phyloP scores from a whole-genome alignment of 768 basidiomycete species.

The Russula sp. region DNA sequence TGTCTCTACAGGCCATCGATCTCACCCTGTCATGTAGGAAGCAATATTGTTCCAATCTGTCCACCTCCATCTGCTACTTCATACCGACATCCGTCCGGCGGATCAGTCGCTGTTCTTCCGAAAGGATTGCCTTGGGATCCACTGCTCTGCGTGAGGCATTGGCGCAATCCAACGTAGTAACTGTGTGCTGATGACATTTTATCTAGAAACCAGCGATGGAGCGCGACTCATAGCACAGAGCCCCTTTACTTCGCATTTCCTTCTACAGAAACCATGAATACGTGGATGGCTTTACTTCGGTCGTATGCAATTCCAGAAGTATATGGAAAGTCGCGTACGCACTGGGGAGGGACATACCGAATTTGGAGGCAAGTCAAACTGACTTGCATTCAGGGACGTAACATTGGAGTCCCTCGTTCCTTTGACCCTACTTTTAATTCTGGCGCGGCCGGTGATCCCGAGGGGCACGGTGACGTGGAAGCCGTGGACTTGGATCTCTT shows the following conservation, averaged over 20 bases:
- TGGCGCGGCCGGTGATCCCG: constrained; percentile 6
- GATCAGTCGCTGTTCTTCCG: constrained; percentile 73
- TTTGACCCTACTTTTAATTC: constrained; percentile 28
- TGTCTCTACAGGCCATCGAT: background rate
- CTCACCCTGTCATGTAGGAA: constrained; percentile 40
- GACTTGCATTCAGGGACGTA: constrained; percentile 64
- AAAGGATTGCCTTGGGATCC: constrained; percentile 68
- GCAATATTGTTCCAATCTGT: constrained; percentile 66
- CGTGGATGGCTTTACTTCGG: constrained; percentile 74
- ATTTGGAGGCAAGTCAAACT: constrained; percentile 84
- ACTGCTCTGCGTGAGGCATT: constrained; percentile 45
- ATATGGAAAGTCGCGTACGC: constrained; percentile 52
- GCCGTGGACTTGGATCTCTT: constrained; percentile 61
- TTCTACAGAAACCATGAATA: constrained; percentile 53
- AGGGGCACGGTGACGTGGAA: constrained; percentile 30
- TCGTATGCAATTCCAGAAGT: constrained; percentile 78
- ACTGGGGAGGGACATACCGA: constrained; percentile 65
- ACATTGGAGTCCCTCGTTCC: constrained; percentile 49
- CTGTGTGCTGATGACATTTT: constrained; percentile 12
- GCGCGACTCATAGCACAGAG: constrained; percentile 42
- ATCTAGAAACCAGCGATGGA: constrained; percentile 54
- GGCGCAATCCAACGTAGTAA: background rate
- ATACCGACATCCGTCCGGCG: constrained; percentile 72
- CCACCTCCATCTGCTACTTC: constrained; percentile 61
- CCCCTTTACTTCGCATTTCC: constrained; percentile 71